phyloP scores from a whole-genome alignment of 208 protist species.

The Leptomonas seymouri region DNA sequence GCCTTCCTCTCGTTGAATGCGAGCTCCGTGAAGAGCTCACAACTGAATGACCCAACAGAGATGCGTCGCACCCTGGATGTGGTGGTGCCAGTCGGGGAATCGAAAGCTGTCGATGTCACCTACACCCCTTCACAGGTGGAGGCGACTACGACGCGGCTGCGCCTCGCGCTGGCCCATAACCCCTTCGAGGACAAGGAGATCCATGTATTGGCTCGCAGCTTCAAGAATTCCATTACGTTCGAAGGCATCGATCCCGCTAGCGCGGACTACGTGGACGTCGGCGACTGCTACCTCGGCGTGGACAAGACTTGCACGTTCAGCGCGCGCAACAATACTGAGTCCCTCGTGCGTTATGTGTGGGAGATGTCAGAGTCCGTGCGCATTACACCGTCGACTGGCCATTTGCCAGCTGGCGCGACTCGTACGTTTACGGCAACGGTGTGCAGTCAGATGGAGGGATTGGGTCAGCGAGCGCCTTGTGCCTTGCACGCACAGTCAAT shows the following conservation, averaged over 20 bases:
- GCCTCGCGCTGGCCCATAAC: conserved; percentile 90
- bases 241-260: conserved; percentile 84
- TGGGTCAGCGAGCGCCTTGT: conserved; percentile 27
- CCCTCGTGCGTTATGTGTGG: conserved; percentile 86
- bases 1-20: conserved; percentile 44
- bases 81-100: conserved; percentile 50
- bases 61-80: conserved; percentile 38
- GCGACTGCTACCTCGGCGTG: conserved; percentile 81
- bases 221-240: conserved; percentile 87
- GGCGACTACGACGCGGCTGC: conserved; percentile 54
- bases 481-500: conserved; percentile 36
- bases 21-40: conserved; percentile 30
- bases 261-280: conserved; percentile 82
- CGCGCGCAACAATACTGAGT: conserved; percentile 83
- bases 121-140: conserved; percentile 66
- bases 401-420: conserved; percentile 55
- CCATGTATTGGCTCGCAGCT: conserved; percentile 80
- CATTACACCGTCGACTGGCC: conserved; percentile 56
- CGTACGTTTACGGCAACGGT: conserved; percentile 56
- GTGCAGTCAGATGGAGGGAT: conserved; percentile 24
- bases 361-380: conserved; percentile 27
- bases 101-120: conserved; percentile 59
- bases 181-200: conserved; percentile 93
- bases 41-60: conserved; percentile 29
- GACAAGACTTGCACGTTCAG: conserved; percentile 71